These are phyloP conservation scores for Solanum bulbocastanum DNA, from an alignment of 257 asterid genomes.

Conservation along the genomic window DNA sequence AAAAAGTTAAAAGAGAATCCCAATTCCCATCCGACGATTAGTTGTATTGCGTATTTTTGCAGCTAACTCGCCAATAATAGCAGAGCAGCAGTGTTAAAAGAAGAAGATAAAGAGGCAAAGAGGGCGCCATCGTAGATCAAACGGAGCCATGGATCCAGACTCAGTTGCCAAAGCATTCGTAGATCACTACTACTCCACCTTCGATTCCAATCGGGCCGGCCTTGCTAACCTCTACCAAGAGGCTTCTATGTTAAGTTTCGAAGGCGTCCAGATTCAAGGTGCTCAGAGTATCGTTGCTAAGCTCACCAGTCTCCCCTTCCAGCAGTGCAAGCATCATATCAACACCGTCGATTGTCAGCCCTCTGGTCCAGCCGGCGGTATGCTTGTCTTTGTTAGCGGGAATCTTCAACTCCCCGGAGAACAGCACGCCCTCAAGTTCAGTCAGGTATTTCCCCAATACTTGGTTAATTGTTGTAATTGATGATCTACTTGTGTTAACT, in stretches of 20 bases:
- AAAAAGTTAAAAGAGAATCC: neutral
- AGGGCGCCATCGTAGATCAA: neutral
- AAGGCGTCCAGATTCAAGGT: conserved; percentile 48
- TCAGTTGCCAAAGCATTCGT: conserved; percentile 43
- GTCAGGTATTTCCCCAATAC: conserved; percentile 12
- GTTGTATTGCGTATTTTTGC: conserved; percentile 11
- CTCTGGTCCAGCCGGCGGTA: conserved; percentile 57
- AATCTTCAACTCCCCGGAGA: conserved; percentile 50
- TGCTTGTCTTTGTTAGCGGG: conserved; percentile 51
- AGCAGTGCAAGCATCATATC: conserved; percentile 46
- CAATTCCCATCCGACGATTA: neutral
- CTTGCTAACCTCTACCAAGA: conserved; percentile 42
- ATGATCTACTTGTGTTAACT: neutral
- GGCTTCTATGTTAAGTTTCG: conserved; percentile 39
- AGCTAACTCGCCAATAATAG: neutral
- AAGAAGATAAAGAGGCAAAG: neutral
- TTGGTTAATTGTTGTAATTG: neutral
- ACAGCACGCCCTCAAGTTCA: conserved; percentile 42
- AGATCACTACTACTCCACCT: conserved; percentile 50
- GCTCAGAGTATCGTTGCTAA: conserved; percentile 26
- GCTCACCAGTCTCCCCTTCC: conserved; percentile 36
- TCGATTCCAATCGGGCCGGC: conserved; percentile 36
- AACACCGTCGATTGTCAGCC: conserved; percentile 59
- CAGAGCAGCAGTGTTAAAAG: neutral
- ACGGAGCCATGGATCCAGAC: conserved; percentile 40